These are phyloP conservation scores for Crithidia sp. DNA, from an alignment of 208 protist species.

Conservation along the genomic window DNA sequence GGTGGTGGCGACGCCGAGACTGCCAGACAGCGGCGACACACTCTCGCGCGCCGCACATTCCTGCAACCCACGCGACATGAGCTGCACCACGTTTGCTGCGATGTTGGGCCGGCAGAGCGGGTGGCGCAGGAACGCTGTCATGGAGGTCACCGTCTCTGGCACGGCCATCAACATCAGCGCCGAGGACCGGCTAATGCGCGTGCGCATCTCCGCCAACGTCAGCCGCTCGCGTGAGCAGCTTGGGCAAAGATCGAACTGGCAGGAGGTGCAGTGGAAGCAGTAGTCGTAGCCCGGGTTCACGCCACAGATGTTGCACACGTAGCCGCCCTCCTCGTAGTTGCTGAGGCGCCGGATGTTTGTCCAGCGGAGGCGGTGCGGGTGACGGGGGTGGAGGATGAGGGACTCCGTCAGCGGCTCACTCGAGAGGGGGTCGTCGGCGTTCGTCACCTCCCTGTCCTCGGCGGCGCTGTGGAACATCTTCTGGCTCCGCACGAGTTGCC, in stretches of 20 bases:
- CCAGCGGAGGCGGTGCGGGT: slow-evolving; percentile 75
- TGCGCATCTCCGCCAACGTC: slow-evolving; percentile 40
- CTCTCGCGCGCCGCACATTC: slow-evolving; percentile 62
- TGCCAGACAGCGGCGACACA: slow-evolving; percentile 1
- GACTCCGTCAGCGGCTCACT: slow-evolving; percentile 26
- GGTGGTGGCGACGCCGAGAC: not conserved
- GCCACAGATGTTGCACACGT: slow-evolving; percentile 70
- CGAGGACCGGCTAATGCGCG: slow-evolving; percentile 48
- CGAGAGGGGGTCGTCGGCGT: slow-evolving; percentile 30
- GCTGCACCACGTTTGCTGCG: slow-evolving; percentile 38
- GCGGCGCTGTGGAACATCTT: slow-evolving; percentile 16
- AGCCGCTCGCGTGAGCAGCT: slow-evolving; percentile 59
- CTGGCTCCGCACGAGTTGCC: slow-evolving; percentile 33
- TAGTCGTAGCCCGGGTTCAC: slow-evolving; percentile 45
- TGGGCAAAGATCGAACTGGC: slow-evolving; percentile 76
- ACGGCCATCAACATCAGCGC: slow-evolving; percentile 17
- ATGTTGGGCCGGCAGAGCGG: slow-evolving; percentile 51
- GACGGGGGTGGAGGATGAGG: slow-evolving; percentile 68
- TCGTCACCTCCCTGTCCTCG: slow-evolving; percentile 37
- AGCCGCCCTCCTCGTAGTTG: slow-evolving; percentile 54
- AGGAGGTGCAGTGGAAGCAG: slow-evolving; percentile 71
- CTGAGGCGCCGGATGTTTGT: slow-evolving; percentile 38
- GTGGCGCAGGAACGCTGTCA: slow-evolving; percentile 54
- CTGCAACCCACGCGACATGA: slow-evolving; percentile 53
- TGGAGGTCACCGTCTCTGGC: slow-evolving; percentile 41